Evolutionary conservation across 2,329 filamentous ascomycete species (phyloP).

Genomic region (Myriangium duriaei): DNA sequence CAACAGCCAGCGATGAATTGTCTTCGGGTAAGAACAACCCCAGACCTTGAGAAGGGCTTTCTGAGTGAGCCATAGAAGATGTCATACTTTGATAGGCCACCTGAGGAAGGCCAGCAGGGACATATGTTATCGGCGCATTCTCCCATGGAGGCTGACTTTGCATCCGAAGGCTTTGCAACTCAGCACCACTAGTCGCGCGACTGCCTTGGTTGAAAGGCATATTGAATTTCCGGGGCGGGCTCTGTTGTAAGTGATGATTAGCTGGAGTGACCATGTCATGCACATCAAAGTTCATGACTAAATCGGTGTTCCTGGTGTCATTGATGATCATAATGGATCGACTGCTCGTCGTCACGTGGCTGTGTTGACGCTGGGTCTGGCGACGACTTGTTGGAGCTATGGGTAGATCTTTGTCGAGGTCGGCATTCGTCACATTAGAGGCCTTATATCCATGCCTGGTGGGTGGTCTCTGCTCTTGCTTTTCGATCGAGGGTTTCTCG

Average conservation of each 20-base stretch:
- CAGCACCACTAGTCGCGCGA: background rate
- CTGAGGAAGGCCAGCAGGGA: background rate
- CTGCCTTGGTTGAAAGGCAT: conserved; percentile 1
- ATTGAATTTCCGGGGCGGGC: conserved; percentile 3
- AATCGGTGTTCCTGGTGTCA: conserved; percentile 42
- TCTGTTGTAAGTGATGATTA: conserved; percentile 1
- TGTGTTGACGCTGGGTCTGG: conserved; percentile 29
- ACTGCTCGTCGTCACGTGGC: conserved; percentile 63
- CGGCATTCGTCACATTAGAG: background rate
- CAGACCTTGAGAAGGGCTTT: conserved; percentile 6
- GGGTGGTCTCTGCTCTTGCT: conserved; percentile 7
- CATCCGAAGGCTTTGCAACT: background rate
- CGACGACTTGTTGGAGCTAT: conserved; percentile 18
- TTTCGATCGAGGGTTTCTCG: conserved; percentile 30
- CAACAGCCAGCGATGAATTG: background rate
- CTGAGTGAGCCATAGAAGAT: conserved; percentile 1
- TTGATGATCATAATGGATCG: conserved; percentile 85
- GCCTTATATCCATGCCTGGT: conserved; percentile 8
- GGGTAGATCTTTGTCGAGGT: conserved; percentile 12
- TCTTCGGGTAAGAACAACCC: conserved; percentile 2
- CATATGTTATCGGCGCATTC: no score
- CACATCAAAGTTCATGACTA: conserved; percentile 9
- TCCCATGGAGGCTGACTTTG: background rate
- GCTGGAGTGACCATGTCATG: conserved; percentile 5
- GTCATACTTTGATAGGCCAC: conserved; percentile 3